These are phyloP conservation scores for Stephania cephalantha DNA, from an alignment of 164 flowering plant genomes.

Conservation along the genomic window DNA sequence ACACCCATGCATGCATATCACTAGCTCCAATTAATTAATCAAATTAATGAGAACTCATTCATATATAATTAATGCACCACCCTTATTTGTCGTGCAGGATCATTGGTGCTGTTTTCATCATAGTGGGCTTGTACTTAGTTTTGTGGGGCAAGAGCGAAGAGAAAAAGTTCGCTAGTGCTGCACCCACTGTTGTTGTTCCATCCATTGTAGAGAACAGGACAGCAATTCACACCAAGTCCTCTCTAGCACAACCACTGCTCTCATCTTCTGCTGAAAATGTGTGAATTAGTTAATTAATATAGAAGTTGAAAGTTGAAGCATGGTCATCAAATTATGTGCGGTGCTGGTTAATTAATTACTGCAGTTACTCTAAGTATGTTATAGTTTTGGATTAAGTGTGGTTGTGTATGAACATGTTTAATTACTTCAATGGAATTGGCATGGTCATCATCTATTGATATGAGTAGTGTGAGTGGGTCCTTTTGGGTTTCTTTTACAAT, in stretches of 20 bases:
- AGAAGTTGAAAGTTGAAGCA: too few relatives aligned
- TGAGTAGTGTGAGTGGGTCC: not conserved
- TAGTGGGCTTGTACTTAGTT: conserved; percentile 80
- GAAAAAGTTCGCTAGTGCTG: conserved; percentile 37
- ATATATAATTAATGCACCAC: not conserved
- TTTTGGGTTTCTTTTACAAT: not conserved
- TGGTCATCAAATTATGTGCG: too few relatives aligned
- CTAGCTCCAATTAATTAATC: not conserved
- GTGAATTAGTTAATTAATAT: conserved; percentile 23
- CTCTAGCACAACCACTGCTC: conserved; percentile 77
- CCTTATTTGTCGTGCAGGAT: conserved; percentile 48
- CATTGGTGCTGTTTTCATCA: conserved; percentile 89
- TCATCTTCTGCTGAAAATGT: conserved; percentile 62
- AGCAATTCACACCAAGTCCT: conserved; percentile 37
- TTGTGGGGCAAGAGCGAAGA: conserved; percentile 94
- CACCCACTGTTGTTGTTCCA: conserved; percentile 26
- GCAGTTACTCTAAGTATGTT: not conserved
- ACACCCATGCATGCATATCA: not conserved
- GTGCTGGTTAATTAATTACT: not conserved
- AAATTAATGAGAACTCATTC: not conserved
- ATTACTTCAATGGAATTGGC: conserved; percentile 5
- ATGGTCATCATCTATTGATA: not conserved
- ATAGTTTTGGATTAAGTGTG: conserved; percentile 16
- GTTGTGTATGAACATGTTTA: conserved; percentile 23
- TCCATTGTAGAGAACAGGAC: conserved; percentile 39